Base-by-base conservation (phyloP, 345 rosid genomes). In the Euphorbia peplus region DNA sequence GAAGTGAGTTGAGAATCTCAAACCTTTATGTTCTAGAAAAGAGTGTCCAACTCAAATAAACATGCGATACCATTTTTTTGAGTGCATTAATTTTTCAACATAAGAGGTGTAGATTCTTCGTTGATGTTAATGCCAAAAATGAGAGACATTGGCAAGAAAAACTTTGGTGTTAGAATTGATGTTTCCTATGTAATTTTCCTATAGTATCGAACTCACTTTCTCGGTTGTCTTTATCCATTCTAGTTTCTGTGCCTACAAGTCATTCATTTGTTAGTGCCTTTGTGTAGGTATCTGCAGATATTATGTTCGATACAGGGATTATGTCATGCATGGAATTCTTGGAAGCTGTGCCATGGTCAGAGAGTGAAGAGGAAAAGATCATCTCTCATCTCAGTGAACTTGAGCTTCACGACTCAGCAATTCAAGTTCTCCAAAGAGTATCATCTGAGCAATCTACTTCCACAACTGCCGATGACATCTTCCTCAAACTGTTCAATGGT, bases 301-400 rank as follows among this genome's bases (percentile, higher is more conserved):
- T 91, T 28, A 75, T 77, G 85, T 93, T 89, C 82, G 89, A 89
- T 66, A 72, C 58, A 11, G 98, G 98, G 30, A 82, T 91, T 44
- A 53, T 7, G 71, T 83, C 91, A 28, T 91, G 97, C 81, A 73
- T 93, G 60, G 89, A 88, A 78, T 87, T 89, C 80, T 80, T 93
- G 80, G 98, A 93, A 85, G 95, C 95, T 50, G 86, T 85, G 62
- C 97, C 96, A 19, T 93, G 98, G 97, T 85, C 98, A 28, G 82
- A 79, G 70, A 89, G 82, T 8, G 97, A 93, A 71, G 98, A 93
- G 74, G 90, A 82, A 73, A 78, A 81, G 68, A 76, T 93, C 65
- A 72, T 87, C 16, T 80, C 83, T 41, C 77, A 83, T 72, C 89
- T 91, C 16, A 70, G 76, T 44, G 79, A 91, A 81, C 98, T 91